Evolutionary conservation across 805 yeast genomes (phyloP), one percentile per base, ranked within the genome.

Genomic region (Candida dendrica): DNA sequence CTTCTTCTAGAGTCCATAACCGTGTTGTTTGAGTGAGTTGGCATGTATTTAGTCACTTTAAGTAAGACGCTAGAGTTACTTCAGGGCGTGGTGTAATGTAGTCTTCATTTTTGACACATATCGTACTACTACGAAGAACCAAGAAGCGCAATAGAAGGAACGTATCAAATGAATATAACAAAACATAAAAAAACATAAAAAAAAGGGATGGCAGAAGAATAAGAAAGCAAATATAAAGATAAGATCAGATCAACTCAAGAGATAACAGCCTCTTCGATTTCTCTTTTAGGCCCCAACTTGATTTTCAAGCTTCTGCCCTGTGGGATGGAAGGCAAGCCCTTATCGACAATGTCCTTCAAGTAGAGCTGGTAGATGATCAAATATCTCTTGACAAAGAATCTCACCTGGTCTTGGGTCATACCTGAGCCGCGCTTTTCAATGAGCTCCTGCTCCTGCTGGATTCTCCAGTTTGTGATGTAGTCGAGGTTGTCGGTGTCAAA

Each of bases 321-420:
- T 22, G 41, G 39, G 1, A 38, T 53, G 37, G 56, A 36, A 32
- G 34, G 30, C 22, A 47, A 47, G 15, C 72, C 74, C 5, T 51
- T 40, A 2, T 52, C 42, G 2, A 55, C 48, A 42, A 80, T 61
- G 1, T 65, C 58, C 11, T 64, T 63, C 53, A 77, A 82, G 58
- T 85, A 93, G 17, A 90, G 54, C 47, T 77, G 74, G 53, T 91
- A 91, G 31, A 83, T 75, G 1, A 95, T 95, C 88, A 85, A 83
- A 60, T 91, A 91, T 46, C 95, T 72, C 45, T 82, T 77, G 10
- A 91, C 81, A 66, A 93, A 93, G 16, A 48, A 48, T 9, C 50
- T 60, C 5, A 91, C 96, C 51, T 82, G 73, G 1, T 56, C 69
- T 50, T 85, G 93, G 2, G 81, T 62, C 98, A 93, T 90, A 0